Evolutionary conservation across 2,329 filamentous ascomycete genomes (phyloP), one percentile per base, ranked within the genome.

Genomic region (Thielaviopsis populi): DNA sequence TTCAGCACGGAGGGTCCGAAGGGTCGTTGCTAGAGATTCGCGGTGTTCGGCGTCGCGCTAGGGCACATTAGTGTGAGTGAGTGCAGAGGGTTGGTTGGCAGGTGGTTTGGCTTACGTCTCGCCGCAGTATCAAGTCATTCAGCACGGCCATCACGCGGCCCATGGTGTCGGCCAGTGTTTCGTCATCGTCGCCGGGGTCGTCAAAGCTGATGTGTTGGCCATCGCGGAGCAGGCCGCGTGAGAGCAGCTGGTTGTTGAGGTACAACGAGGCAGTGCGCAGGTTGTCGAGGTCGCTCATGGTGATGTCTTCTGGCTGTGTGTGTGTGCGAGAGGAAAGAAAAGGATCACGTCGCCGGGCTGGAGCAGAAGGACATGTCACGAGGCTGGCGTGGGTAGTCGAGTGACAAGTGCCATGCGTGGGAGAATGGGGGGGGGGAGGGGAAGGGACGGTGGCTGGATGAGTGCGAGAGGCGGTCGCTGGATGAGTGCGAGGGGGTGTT

Each of bases 11-110:
- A 96, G 75, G 27, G 79, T 83, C 65, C 88, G 88, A 63, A 97
- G 82, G 3, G 89, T 89, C 15, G 83, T 82, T 2, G 89, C 89
- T 22, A 96, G 79, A 40, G 84, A 86, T 74, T 96, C 92, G 70
- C 89, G 86, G 72, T 95, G 87, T 68, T 94, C 88, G 67, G 91
- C 88, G 74, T 96, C 92, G 72, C 90, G 88, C 88, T 95, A 73
- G 58, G 42, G n/a, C 8, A 27, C 15, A 48, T 62, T 59, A 64
- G 48, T 50, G n/a, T 54, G 19, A 43, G 56, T 59, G 54, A 30
- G 24, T 19, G 40, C n/a, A 59, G 13, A 40, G 27, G 13, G 22
- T 5, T 8, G 11, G 24, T 10, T 15, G 8, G 15, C 1, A 43
- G 22, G 24, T 27, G 11, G 13, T 27, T 27, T 59, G 63, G 78